These are phyloP conservation scores for Tulasnella sp. DNA, from an alignment of 768 basidiomycete species.

Conservation along the genomic window DNA sequence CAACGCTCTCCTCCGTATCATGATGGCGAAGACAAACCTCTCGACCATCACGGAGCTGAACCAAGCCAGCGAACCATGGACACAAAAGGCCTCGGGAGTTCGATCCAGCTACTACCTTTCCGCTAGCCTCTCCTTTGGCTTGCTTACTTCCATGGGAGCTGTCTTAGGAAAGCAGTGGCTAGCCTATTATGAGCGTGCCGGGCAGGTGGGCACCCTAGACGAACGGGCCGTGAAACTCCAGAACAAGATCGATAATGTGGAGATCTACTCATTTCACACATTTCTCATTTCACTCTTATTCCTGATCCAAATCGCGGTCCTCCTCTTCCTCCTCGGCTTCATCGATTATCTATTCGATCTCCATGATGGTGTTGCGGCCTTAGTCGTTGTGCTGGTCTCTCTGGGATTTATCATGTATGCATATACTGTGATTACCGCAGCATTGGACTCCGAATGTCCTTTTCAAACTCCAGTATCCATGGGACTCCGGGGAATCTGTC, in stretches of 20 bases:
- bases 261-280: neutral
- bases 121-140: neutral
- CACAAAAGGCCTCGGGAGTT: neutral
- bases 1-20: neutral
- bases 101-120: neutral
- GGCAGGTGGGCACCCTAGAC: neutral
- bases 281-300: neutral
- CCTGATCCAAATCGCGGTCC: neutral
- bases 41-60: neutral
- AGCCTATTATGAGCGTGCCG: neutral
- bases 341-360: neutral
- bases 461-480: conserved; percentile 1
- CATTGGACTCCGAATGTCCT: neutral
- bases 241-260: neutral
- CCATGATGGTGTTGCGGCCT: neutral
- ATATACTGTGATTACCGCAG: neutral
- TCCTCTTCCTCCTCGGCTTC: neutral
- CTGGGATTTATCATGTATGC: too few relatives aligned
- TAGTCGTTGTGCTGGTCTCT: too few relatives aligned
- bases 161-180: conserved; percentile 4
- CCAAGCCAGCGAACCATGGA: too few relatives aligned
- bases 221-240: neutral
- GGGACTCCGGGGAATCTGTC: neutral
- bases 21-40: neutral
- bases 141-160: neutral